These are phyloP conservation scores for Blastobotrys indianensis DNA, from an alignment of 1,139 yeast species.

Conservation along the genomic window DNA sequence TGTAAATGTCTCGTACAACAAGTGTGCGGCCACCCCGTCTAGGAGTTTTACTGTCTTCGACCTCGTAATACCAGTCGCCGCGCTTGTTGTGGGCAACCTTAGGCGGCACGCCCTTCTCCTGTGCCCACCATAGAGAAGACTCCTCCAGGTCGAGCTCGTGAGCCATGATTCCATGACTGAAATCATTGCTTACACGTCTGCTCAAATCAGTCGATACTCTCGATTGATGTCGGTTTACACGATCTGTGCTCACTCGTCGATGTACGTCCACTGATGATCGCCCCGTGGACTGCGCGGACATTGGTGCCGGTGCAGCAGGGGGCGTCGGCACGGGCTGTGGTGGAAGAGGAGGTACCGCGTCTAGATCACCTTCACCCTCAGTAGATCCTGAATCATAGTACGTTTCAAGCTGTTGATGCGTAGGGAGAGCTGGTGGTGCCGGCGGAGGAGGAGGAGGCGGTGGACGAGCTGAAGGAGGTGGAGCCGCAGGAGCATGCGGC, in stretches of 20 bases:
- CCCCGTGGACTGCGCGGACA: constrained; percentile 6
- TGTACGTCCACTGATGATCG: constrained; percentile 8
- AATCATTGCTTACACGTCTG: constrained; percentile 13
- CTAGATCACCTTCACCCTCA: constrained; percentile 8
- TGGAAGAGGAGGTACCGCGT: constrained; percentile 11
- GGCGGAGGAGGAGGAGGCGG: constrained; percentile 19
- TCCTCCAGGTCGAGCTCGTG: constrained; percentile 34
- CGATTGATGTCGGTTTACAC: constrained; percentile 12
- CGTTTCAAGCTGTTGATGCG: constrained; percentile 16
- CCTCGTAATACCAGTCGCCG: constrained; percentile 47
- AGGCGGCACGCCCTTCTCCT: constrained; percentile 52
- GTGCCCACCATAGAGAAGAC: constrained; percentile 58
- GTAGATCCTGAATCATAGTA: constrained; percentile 14
- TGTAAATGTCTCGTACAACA: constrained; percentile 60
- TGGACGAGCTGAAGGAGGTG: constrained; percentile 22
- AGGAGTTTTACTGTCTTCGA: constrained; percentile 50
- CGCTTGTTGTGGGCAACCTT: constrained; percentile 41
- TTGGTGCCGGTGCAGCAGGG: constrained; percentile 4
- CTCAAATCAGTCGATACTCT: constrained; percentile 7
- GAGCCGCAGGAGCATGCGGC: constrained; percentile 15
- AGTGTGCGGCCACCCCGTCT: constrained; percentile 55
- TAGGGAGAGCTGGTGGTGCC: constrained; percentile 19
- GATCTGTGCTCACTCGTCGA: constrained; percentile 1
- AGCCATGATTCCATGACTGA: constrained; percentile 18
- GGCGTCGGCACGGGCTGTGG: constrained; percentile 13